These are phyloP conservation scores for Globomyces pollinis-pini DNA, from an alignment of 192 early-diverging fungal genomes.

Conservation along the genomic window DNA sequence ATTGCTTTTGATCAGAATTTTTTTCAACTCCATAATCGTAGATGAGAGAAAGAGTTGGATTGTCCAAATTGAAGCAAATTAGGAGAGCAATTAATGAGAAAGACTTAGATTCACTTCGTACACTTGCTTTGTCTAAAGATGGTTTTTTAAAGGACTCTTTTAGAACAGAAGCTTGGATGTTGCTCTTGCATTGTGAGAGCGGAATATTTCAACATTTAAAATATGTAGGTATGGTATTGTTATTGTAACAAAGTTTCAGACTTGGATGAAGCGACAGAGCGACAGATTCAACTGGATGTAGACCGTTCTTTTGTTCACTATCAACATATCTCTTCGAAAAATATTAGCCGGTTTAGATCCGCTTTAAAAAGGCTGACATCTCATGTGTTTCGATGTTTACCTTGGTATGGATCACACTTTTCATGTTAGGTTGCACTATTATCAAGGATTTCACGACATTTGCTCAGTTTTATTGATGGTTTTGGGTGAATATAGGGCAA, in stretches of 20 bases:
- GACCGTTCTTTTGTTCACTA: slow-evolving; percentile 22
- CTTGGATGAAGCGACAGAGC: neutral
- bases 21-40: too few relatives aligned
- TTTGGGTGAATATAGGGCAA: slow-evolving; percentile 7
- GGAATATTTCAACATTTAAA: neutral
- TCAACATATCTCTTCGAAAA: neutral
- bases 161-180: slow-evolving; percentile 15
- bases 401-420: slow-evolving; percentile 2
- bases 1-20: too few relatives aligned
- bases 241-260: neutral
- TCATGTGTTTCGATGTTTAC: slow-evolving; percentile 7
- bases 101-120: slow-evolving; percentile 13
- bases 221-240: neutral
- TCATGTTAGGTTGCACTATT: slow-evolving; percentile 54
- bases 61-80: slow-evolving; percentile 12
- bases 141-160: slow-evolving; percentile 16
- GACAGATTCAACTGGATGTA: slow-evolving; percentile 25
- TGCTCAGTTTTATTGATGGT: slow-evolving; percentile 14
- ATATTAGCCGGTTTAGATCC: neutral
- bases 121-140: slow-evolving; percentile 10
- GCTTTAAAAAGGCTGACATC: neutral
- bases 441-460: slow-evolving; percentile 55
- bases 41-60: too few relatives aligned
- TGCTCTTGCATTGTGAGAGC: slow-evolving; percentile 17
- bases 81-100: slow-evolving; percentile 8